phyloP scores from a whole-genome alignment of 2,329 filamentous ascomycete genomes.

The Calcarisporium arbuscula region DNA sequence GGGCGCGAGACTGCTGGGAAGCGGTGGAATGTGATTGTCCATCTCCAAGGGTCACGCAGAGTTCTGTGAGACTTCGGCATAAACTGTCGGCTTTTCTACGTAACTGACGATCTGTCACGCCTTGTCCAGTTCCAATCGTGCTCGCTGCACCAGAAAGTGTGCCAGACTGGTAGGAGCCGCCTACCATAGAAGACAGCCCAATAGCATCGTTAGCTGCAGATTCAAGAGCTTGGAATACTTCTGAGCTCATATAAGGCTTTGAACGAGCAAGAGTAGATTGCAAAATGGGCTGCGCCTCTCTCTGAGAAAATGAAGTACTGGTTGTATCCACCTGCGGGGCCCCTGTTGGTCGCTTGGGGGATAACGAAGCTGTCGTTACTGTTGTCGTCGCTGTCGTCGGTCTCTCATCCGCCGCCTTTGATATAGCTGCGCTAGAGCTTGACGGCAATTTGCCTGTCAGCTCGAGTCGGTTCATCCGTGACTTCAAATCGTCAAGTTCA shows the following conservation, averaged over 20 bases:
- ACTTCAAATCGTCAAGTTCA: slow-evolving; percentile 91
- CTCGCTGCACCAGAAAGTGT: slow-evolving; percentile 63
- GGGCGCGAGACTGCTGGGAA: slow-evolving; percentile 3
- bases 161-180: slow-evolving; percentile 60
- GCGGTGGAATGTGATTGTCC: slow-evolving; percentile 24
- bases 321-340: slow-evolving; percentile 27
- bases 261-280: slow-evolving; percentile 76
- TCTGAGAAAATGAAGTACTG: slow-evolving; percentile 35
- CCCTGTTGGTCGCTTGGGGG: slow-evolving; percentile 61
- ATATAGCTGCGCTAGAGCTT: slow-evolving; percentile 74
- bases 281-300: slow-evolving; percentile 68
- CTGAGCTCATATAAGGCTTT: slow-evolving; percentile 59
- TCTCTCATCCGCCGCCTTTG: slow-evolving; percentile 68
- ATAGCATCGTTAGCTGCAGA: slow-evolving; percentile 76
- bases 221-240: slow-evolving; percentile 76
- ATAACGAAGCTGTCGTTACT: slow-evolving; percentile 83
- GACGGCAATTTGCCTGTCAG: slow-evolving; percentile 80
- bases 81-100: slow-evolving; percentile 88
- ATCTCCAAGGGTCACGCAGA: slow-evolving; percentile 78
- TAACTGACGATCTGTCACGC: slow-evolving; percentile 72
- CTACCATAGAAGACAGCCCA: slow-evolving; percentile 70
- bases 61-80: slow-evolving; percentile 85
- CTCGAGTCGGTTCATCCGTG: slow-evolving; percentile 83
- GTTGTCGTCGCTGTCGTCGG: slow-evolving; percentile 88
- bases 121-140: slow-evolving; percentile 46